Evolutionary conservation across 495 filamentous ascomycete species (phyloP).

Genomic region (Opeltia flavorubescens): DNA sequence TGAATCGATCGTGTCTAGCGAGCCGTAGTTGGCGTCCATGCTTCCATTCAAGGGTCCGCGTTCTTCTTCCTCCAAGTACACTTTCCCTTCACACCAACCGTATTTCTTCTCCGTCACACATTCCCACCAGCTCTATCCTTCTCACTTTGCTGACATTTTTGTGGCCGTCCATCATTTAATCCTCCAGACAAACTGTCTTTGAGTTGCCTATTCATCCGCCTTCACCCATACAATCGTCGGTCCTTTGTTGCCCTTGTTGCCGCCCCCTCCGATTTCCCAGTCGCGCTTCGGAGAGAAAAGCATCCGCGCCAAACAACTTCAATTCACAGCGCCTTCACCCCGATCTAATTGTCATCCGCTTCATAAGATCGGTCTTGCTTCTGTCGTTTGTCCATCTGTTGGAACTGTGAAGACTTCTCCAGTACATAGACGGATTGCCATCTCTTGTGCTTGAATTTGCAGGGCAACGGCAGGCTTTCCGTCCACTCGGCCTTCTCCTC

Average conservation of each 20-base stretch:
- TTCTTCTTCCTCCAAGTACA: background rate
- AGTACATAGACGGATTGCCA: background rate
- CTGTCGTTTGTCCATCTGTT: background rate
- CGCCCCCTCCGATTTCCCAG: background rate
- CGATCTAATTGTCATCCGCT: background rate
- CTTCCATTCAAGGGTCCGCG: background rate
- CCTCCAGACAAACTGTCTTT: background rate
- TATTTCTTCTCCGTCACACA: background rate
- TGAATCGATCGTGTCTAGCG: too few species aligned
- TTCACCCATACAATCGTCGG: background rate
- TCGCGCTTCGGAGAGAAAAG: background rate
- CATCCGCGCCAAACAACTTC: constrained; percentile 1
- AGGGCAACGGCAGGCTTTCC: background rate
- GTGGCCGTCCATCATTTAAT: background rate
- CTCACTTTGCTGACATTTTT: background rate
- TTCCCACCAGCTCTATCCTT: background rate
- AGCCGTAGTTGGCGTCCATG: background rate
- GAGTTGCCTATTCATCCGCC: background rate
- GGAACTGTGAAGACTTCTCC: background rate
- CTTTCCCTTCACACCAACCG: background rate
- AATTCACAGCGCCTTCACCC: background rate
- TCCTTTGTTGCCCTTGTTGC: background rate
- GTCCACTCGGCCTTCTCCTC: background rate
- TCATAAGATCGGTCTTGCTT: background rate
- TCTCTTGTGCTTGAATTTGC: background rate